These are phyloP conservation scores for Vanilla planifolia DNA, from an alignment of 106 monocot genomes.

Conservation along the genomic window DNA sequence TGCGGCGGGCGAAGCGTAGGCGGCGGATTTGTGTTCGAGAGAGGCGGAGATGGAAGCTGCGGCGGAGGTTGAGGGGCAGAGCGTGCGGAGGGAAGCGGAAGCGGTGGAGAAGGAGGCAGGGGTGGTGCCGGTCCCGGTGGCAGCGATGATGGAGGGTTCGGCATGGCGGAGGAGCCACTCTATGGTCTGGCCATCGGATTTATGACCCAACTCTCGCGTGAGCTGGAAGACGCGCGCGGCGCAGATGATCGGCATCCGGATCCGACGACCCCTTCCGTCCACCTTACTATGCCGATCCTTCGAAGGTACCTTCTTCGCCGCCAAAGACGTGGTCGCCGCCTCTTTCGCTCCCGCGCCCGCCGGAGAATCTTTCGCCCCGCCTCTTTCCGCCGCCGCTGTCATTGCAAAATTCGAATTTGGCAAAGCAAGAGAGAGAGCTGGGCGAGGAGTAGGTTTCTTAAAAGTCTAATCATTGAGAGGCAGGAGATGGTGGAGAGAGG, in stretches of 20 bases:
- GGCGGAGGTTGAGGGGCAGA: no score
- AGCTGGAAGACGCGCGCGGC: constrained; percentile 20
- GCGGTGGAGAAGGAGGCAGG: constrained; percentile 24
- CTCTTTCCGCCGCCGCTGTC: not conserved
- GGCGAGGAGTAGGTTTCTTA: no score
- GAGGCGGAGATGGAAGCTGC: constrained; percentile 71
- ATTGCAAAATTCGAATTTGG: no score
- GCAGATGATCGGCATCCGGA: constrained; percentile 27
- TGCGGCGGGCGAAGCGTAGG: constrained; percentile 12
- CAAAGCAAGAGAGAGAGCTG: no score
- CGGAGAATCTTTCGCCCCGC: not conserved
- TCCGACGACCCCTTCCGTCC: constrained; percentile 29
- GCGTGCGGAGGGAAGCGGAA: constrained; percentile 7
- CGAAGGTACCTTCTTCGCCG: constrained; percentile 21
- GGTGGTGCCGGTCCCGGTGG: constrained; percentile 27
- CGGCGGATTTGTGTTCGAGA: constrained; percentile 54
- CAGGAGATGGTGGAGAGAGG: no score
- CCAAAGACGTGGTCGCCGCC: not conserved
- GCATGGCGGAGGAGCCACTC: constrained; percentile 35
- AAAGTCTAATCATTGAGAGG: no score
- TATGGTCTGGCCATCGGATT: constrained; percentile 20
- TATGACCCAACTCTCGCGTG: constrained; percentile 17
- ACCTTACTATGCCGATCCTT: constrained; percentile 36
- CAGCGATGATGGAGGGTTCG: constrained; percentile 38
- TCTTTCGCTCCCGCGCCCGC: not conserved